Evolutionary conservation across 805 yeast genomes (phyloP).

Genomic region (Yarrowia sp.): DNA sequence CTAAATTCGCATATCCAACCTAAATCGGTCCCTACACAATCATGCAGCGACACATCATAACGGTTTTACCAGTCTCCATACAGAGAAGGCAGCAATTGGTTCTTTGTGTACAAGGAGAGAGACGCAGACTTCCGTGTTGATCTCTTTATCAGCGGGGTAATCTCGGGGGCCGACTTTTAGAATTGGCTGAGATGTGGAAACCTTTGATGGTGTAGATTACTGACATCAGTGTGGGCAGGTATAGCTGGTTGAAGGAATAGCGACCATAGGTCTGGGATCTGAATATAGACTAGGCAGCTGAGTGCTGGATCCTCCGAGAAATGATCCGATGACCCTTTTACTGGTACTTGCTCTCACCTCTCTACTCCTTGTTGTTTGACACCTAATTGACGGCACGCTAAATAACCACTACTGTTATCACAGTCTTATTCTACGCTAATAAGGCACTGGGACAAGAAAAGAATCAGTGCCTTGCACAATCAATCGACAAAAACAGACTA

Average conservation of each 20-base stretch:
- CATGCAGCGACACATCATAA: neutral
- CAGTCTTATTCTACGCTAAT: neutral
- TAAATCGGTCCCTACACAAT: constrained; percentile 2
- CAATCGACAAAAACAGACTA: too few species aligned
- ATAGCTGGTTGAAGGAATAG: too few species aligned
- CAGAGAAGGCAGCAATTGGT: neutral
- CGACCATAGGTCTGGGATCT: too few species aligned
- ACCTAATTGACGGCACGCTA: neutral
- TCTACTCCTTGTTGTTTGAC: too few species aligned
- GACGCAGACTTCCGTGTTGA: neutral
- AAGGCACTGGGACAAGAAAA: neutral
- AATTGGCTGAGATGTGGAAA: too few species aligned
- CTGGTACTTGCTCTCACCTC: too few species aligned
- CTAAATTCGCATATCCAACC: constrained; percentile 3
- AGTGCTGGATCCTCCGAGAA: too few species aligned
- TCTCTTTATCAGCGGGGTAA: neutral
- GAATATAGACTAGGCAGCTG: too few species aligned
- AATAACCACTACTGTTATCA: neutral
- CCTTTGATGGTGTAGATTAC: too few species aligned
- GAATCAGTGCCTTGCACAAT: neutral
- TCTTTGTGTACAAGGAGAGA: neutral
- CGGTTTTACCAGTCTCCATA: neutral
- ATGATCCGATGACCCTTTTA: too few species aligned
- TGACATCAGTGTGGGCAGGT: too few species aligned
- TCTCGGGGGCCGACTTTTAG: too few species aligned